A percentile compares a stretch with the other conserved stretches of the same genome.
phyloP scores from a whole-genome alignment of 1,284 basidiomycete genomes.

The Paramarasmius palmivorus region DNA sequence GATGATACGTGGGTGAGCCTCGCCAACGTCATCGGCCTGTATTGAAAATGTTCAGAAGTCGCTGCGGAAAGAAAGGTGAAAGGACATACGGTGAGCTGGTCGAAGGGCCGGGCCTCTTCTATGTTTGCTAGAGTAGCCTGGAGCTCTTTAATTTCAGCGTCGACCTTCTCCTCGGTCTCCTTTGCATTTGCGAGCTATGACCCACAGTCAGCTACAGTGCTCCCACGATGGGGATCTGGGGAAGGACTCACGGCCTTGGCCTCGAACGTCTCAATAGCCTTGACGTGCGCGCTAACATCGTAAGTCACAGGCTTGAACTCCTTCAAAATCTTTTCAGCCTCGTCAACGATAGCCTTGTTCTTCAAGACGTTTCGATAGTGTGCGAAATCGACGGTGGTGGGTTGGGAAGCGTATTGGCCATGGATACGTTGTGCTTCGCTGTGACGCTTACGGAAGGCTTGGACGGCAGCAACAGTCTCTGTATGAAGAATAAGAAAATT shows the following conservation, averaged over 20 bases:
- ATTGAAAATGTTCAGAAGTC: background rate
- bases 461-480: constrained; percentile 89
- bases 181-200: constrained; percentile 86
- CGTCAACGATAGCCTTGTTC: constrained; percentile 91
- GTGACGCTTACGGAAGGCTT: constrained; percentile 96
- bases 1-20: constrained; percentile 90
- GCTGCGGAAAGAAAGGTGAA: constrained; percentile 1
- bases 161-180: constrained; percentile 90
- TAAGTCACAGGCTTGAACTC: constrained; percentile 97
- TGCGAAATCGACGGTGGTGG: constrained; percentile 83
- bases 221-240: constrained; percentile 5
- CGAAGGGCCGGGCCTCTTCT: constrained; percentile 95
- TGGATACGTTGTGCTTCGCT: constrained; percentile 83
- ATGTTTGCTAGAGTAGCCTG: constrained; percentile 97
- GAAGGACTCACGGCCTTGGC: constrained; percentile 82
- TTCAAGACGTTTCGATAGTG: constrained; percentile 92
- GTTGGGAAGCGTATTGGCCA: constrained; percentile 69
- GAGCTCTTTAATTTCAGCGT: constrained; percentile 90
- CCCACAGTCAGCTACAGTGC: constrained; percentile 2
- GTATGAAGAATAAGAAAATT: constrained; percentile 13
- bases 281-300: constrained; percentile 89
- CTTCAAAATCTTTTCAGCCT: constrained; percentile 88
- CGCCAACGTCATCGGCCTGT: constrained; percentile 87
- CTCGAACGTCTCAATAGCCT: constrained; percentile 97
- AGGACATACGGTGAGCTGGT: constrained; percentile 84